Percentiles rank a stretch among this genome's conserved stretches.
These are phyloP conservation scores for Arachnomyces sp. DNA, from an alignment of 2,329 filamentous ascomycete genomes.

Conservation along the genomic window DNA sequence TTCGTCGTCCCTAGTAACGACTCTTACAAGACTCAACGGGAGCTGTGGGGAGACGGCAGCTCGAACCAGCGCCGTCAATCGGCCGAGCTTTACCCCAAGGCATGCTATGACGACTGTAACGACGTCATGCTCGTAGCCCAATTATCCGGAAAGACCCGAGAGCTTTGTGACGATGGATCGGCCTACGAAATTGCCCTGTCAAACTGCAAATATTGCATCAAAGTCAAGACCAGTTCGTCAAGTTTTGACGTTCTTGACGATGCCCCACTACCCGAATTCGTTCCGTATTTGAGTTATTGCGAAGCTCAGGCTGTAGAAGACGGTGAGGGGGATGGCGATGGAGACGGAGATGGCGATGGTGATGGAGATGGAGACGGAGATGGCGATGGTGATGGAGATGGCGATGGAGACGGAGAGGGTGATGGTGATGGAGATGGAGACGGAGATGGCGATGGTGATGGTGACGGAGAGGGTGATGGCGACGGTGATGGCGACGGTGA, in stretches of 20 bases:
- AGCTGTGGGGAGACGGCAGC: conserved; percentile 23
- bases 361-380: too few relatives aligned
- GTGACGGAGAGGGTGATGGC: too few relatives aligned
- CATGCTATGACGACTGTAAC: conserved; percentile 50
- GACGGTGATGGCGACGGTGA: too few relatives aligned
- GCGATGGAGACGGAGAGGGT: too few relatives aligned
- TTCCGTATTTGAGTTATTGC: conserved; percentile 44
- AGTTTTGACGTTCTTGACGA: conserved; percentile 13
- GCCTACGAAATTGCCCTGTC: conserved; percentile 32
- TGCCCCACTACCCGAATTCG: conserved; percentile 29
- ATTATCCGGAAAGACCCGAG: conserved; percentile 38
- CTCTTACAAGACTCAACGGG: conserved; percentile 8
- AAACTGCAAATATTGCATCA: conserved; percentile 40
- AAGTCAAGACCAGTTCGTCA: conserved; percentile 13
- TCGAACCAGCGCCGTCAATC: conserved; percentile 25
- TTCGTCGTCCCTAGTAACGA: conserved; percentile 37
- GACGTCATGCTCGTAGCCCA: conserved; percentile 41
- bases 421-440: too few relatives aligned
- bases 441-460: too few relatives aligned
- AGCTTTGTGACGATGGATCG: conserved; percentile 39
- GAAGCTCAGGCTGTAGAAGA: conserved; percentile 1
- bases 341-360: too few relatives aligned
- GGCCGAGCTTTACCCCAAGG: conserved; percentile 31
- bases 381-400: too few relatives aligned
- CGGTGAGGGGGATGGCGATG: too few relatives aligned